Conservation (phyloP, 2,329 filamentous ascomycete species). For the Calonectria henricotiae region DNA sequence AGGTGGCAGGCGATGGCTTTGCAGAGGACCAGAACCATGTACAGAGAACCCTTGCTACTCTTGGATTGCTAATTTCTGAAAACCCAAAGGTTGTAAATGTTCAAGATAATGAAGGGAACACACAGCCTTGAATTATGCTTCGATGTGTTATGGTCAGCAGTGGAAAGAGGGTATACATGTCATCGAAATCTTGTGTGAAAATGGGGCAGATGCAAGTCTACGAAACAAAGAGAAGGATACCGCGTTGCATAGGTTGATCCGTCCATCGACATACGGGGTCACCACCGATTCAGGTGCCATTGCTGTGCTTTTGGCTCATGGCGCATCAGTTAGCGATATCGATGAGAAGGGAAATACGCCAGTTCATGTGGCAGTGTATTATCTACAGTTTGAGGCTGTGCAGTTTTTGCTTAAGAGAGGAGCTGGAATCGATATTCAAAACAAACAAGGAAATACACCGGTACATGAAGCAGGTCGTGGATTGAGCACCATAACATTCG, state of each 20-base stretch:
- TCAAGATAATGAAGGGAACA: constrained; percentile 11
- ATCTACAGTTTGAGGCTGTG: background rate
- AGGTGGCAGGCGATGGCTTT: background rate
- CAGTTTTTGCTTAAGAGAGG: background rate
- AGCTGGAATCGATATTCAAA: background rate
- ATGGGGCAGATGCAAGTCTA: constrained; percentile 24
- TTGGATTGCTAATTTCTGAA: background rate
- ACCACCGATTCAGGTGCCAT: background rate
- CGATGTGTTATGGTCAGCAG: background rate
- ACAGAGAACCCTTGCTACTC: background rate
- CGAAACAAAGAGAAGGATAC: constrained; percentile 18
- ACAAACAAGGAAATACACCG: background rate
- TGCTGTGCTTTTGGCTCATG: background rate
- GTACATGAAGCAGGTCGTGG: background rate
- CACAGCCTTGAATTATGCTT: constrained; percentile 17
- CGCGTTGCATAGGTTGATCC: constrained; percentile 6
- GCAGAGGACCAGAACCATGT: background rate
- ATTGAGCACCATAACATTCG: too few relatives aligned
- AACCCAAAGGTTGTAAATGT: background rate
- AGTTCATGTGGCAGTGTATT: constrained; percentile 2
- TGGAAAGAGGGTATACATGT: background rate
- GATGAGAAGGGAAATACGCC: constrained; percentile 15
- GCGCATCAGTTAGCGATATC: background rate
- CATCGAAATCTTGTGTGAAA: constrained; percentile 11
- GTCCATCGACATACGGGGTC: background rate